A percentile compares a stretch with the other conserved stretches of the same genome.
Conservation (phyloP, 225 moss, liverwort and hornwort genomes). For the Thuidium tamariscinum region DNA sequence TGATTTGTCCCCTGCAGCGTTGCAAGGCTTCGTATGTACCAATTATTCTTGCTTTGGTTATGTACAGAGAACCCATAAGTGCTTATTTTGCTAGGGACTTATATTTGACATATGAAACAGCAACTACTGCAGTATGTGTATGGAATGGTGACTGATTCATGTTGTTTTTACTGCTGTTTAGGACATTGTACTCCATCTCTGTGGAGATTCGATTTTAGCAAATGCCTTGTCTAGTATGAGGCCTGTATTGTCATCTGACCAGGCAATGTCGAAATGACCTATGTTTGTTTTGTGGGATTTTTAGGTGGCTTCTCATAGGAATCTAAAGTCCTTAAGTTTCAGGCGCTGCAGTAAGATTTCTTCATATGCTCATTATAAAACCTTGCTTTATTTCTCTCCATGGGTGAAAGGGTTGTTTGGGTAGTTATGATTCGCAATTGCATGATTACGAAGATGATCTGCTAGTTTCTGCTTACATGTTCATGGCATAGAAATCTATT, state of each 20-base stretch:
- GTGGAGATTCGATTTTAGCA: not conserved
- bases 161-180: not conserved
- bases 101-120: not conserved
- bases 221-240: not conserved
- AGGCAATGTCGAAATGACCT: not conserved
- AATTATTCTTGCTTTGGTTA: not conserved
- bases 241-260: not conserved
- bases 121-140: not conserved
- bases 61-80: not conserved
- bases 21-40: conserved; percentile 83
- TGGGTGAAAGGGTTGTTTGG: not conserved
- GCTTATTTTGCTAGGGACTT: not conserved
- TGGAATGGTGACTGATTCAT: not conserved
- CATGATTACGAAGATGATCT: not conserved
- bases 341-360: conserved; percentile 80
- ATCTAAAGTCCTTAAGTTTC: conserved; percentile 79
- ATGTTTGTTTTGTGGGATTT: conserved; percentile 21
- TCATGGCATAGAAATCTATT: not conserved
- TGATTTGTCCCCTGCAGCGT: conserved; percentile 50
- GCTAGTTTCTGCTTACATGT: not conserved
- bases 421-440: not conserved
- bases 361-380: not conserved
- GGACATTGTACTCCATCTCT: not conserved
- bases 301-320: conserved; percentile 78
- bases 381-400: not conserved